phyloP scores from a whole-genome alignment of 2,329 filamentous ascomycete genomes.

The Claviceps pazoutovae region DNA sequence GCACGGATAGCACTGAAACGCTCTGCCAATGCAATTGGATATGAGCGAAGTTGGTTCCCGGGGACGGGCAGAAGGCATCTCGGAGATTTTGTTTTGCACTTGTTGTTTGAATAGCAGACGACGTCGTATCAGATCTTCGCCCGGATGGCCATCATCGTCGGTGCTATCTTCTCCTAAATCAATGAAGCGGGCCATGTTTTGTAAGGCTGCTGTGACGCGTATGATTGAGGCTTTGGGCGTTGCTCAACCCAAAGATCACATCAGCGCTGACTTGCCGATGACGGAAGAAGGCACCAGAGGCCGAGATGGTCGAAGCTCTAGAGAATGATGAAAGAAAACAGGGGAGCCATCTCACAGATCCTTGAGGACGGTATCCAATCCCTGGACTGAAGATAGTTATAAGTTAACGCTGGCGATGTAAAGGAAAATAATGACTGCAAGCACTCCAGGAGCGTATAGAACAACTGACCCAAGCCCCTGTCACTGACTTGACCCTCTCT shows the following conservation, averaged over 20 bases:
- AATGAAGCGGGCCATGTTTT: conserved; percentile 12
- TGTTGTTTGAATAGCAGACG: conserved; percentile 2
- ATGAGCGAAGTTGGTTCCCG: neutral
- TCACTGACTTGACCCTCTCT: too few species aligned
- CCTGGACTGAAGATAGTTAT: neutral
- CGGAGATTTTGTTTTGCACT: neutral
- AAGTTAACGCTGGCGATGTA: neutral
- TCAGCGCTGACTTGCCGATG: neutral
- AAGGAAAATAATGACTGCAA: neutral
- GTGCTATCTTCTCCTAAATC: conserved; percentile 10
- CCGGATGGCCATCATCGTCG: conserved; percentile 3
- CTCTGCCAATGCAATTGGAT: conserved; percentile 14
- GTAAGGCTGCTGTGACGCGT: neutral
- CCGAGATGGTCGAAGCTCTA: neutral
- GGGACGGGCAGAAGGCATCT: neutral
- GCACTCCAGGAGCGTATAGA: too few species aligned
- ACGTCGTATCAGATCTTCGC: conserved; percentile 4
- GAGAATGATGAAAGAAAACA: neutral
- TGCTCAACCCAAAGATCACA: neutral
- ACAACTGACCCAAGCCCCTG: too few species aligned
- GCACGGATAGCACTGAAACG: conserved; percentile 25
- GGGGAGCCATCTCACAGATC: conserved; percentile 4
- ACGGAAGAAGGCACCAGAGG: neutral
- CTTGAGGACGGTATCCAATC: neutral
- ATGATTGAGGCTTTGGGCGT: neutral